A percentile compares a stretch with the other conserved stretches of the same genome.
Evolutionary conservation across 306 rosid species (phyloP).

Genomic region (Vicia sativa): DNA sequence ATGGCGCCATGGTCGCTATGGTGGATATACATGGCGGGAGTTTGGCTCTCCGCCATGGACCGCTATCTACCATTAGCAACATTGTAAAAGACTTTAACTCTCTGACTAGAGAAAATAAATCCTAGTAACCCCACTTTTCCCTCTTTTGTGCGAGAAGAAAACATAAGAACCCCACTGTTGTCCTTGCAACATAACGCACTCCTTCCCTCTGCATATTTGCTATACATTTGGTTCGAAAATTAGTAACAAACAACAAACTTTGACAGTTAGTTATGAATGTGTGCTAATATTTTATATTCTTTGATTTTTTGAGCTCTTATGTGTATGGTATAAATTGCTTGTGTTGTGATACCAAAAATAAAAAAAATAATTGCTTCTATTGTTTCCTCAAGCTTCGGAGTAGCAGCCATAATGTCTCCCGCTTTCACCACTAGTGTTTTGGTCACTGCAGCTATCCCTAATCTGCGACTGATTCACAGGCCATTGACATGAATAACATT

Average conservation of each 20-base stretch:
- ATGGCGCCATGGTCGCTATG: too few relatives aligned
- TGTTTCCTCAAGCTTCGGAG: background rate
- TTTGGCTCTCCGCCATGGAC: too few relatives aligned
- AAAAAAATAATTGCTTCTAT: background rate
- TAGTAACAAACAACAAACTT: background rate
- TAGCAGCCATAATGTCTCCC: background rate
- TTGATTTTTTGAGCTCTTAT: background rate
- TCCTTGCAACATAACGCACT: background rate
- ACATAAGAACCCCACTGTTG: background rate
- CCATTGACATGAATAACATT: constrained; percentile 20
- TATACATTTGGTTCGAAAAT: background rate
- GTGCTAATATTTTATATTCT: background rate
- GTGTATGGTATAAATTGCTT: background rate
- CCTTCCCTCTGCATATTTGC: constrained; percentile 5
- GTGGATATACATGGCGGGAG: too few relatives aligned
- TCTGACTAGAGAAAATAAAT: background rate
- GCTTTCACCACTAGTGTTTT: background rate
- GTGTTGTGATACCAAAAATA: background rate
- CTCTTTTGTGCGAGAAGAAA: background rate
- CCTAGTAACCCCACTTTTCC: background rate
- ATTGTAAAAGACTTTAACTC: background rate
- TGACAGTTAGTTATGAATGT: background rate
- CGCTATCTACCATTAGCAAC: too few relatives aligned
- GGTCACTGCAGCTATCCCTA: background rate
- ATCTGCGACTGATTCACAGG: background rate